These are phyloP conservation scores for Corchorus olitorius DNA, from an alignment of 345 rosid genomes.

Conservation along the genomic window DNA sequence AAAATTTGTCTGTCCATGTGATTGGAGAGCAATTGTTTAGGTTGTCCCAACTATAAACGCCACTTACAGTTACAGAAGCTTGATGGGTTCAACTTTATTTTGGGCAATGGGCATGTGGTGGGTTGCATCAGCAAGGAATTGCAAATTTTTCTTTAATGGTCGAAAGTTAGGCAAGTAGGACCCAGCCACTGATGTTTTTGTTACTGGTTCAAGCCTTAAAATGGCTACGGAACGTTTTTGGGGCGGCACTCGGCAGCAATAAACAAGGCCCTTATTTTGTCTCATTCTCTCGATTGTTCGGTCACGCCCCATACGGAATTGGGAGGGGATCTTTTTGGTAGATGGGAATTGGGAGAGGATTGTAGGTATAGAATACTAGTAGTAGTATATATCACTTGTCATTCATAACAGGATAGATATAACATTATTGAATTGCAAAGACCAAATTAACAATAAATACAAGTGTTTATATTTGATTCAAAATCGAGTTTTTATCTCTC, in stretches of 20 bases:
- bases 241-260: constrained; percentile 9
- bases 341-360: too few species aligned
- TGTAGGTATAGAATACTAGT: too few species aligned
- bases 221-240: neutral
- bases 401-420: too few species aligned
- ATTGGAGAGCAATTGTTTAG: neutral
- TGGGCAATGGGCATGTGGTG: neutral
- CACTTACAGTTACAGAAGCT: neutral
- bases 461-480: too few species aligned
- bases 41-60: neutral
- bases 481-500: too few species aligned
- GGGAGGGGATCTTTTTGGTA: too few species aligned
- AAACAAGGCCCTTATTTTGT: neutral
- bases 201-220: neutral
- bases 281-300: neutral
- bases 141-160: neutral
- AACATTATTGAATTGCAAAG: too few species aligned
- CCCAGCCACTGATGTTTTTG: neutral
- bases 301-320: too few species aligned
- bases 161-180: constrained; percentile 1
- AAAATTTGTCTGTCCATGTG: neutral
- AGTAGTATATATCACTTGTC: too few species aligned
- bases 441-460: too few species aligned
- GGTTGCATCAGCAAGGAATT: too few species aligned
- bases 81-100: neutral